Evolutionary conservation across 805 yeast genomes (phyloP).

Genomic region (Scheffersomyces amazonensis): DNA sequence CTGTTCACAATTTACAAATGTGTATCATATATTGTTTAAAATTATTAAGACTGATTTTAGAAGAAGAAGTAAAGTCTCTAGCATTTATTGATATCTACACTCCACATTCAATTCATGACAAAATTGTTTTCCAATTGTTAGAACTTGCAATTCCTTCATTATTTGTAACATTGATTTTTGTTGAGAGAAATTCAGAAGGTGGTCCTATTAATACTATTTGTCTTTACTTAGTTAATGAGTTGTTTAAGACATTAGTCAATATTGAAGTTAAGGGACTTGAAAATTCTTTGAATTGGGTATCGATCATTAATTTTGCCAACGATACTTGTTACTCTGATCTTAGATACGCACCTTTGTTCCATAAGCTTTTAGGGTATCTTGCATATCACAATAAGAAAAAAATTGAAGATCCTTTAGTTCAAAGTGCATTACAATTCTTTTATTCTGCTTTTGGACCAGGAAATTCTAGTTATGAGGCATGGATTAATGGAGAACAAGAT

Average conservation of each 20-base stretch:
- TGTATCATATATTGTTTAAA: constrained; percentile 3
- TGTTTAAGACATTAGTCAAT: constrained; percentile 8
- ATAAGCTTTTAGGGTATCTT: constrained; percentile 15
- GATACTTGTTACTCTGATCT: constrained; percentile 29
- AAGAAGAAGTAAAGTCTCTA: constrained; percentile 14
- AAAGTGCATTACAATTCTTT: constrained; percentile 21
- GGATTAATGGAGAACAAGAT: not conserved
- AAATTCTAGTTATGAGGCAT: constrained; percentile 3
- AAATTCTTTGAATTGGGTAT: constrained; percentile 22
- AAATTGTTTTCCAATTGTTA: constrained; percentile 9
- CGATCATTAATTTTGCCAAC: constrained; percentile 25
- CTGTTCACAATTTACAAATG: not conserved
- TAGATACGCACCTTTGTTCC: constrained; percentile 15
- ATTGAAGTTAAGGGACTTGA: constrained; percentile 6
- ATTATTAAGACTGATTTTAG: constrained; percentile 6
- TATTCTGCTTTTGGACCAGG: constrained; percentile 15
- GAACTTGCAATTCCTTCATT: constrained; percentile 16
- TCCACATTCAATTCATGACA: constrained; percentile 7
- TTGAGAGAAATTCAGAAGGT: constrained; percentile 3
- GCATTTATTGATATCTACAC: constrained; percentile 5
- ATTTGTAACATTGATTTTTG: constrained; percentile 9
- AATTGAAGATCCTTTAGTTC: constrained; percentile 16
- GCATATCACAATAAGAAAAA: constrained; percentile 6
- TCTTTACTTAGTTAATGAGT: constrained; percentile 2
- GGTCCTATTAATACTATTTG: constrained; percentile 1